These are phyloP conservation scores for Sclerotinia glacialis DNA, from an alignment of 2,329 filamentous ascomycete species.

Conservation along the genomic window DNA sequence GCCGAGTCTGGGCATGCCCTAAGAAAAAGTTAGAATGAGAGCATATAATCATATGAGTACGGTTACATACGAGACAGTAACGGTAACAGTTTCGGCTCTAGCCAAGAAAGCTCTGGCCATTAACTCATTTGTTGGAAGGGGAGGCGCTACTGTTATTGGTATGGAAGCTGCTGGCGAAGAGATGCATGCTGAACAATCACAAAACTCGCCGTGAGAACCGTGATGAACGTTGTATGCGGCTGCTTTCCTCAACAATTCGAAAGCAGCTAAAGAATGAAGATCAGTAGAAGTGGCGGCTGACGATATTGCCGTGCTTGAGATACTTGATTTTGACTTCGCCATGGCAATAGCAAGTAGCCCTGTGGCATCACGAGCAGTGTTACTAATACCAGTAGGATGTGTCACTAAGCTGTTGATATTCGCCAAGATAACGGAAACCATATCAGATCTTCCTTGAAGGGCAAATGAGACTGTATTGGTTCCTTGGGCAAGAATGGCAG, in stretches of 20 bases:
- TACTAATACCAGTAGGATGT: slow-evolving; percentile 12
- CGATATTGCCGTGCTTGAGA: not conserved
- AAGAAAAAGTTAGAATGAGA: not conserved
- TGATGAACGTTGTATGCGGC: not conserved
- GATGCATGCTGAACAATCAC: slow-evolving; percentile 16
- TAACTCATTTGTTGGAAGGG: slow-evolving; percentile 11
- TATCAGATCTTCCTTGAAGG: slow-evolving; percentile 17
- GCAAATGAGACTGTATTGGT: slow-evolving; percentile 18
- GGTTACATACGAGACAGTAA: slow-evolving; percentile 17
- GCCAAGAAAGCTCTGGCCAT: slow-evolving; percentile 13
- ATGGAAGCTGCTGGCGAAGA: not conserved
- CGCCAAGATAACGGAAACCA: slow-evolving; percentile 18
- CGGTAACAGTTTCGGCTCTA: slow-evolving; percentile 12
- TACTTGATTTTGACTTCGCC: slow-evolving; percentile 14
- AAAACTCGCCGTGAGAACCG: slow-evolving; percentile 8
- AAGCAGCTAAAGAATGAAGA: slow-evolving; percentile 17
- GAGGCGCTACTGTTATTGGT: slow-evolving; percentile 16
- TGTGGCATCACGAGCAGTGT: slow-evolving; percentile 16
- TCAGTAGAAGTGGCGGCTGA: not conserved
- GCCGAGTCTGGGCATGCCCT: slow-evolving; percentile 4
- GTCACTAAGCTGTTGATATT: slow-evolving; percentile 18
- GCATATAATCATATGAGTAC: not conserved
- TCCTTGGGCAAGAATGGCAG: slow-evolving; percentile 18
- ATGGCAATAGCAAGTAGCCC: slow-evolving; percentile 21
- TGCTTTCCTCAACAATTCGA: slow-evolving; percentile 19